Base-by-base conservation (phyloP, 495 filamentous ascomycete species). In the Beverwykella pulmonaria region DNA sequence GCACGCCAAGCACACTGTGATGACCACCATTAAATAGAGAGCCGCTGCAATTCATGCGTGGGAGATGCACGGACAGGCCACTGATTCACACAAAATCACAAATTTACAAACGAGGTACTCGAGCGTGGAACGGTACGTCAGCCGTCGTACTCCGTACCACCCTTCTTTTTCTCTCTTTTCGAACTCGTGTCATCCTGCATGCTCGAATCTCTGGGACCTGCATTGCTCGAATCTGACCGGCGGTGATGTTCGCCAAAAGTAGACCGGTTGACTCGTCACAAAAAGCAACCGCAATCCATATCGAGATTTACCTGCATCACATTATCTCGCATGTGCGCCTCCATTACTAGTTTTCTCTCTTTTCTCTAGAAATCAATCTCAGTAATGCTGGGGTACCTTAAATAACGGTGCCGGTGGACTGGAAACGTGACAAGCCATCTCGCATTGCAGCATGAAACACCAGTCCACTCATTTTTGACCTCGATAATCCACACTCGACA, bases 401-500 rank as follows among this genome's bases (percentile, higher is more conserved):
- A 44, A 44, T 44, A 44, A 15, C 44, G 41, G 62, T 39, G 27
- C 65, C 65, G 53, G 34, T 32, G 34, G 19, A 26, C 6, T 55
- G 60, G 67, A 46, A 26, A 54, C 64, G 67, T 69, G 67, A 69
- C 61, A 56, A 63, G 34, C 39, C 39, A 12, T 19, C 23, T 14
- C 60, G 22, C 36, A n/a, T 23, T 60, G 55, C 60, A 64, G 26
- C 41, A 25, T 69, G 67, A 69, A 69, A 69, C 67, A 69, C 29
- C 48, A 20, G 48, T n/a, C 67, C 67, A 59, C 59, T 55, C 57
- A 68, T 20, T 8, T 25, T 55, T 17, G 14, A 30, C 53, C 30
- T 44, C 48, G 48, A 52, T 2, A 22, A 25, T 22, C 9, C 22
- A 52, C 48, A 2, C 48, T 44, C 8, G 15, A 44, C 39, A 44